Conservation (phyloP, 1,284 basidiomycete species). For the Apiotrichum domesticum region DNA sequence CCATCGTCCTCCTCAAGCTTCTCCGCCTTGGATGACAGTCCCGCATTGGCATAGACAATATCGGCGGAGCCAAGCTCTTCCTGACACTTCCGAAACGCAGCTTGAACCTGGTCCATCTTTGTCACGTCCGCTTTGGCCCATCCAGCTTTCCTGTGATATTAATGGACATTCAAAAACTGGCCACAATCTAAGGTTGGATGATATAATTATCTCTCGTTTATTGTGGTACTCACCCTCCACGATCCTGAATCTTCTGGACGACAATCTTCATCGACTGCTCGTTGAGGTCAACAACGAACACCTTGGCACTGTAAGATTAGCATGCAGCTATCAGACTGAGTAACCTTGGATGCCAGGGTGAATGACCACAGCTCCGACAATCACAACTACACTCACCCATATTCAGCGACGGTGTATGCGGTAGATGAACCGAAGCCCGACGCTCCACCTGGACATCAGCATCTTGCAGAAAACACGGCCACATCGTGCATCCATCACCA, state of each 20-base stretch:
- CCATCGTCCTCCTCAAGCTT: slow-evolving; percentile 17
- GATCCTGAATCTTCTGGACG: slow-evolving; percentile 1
- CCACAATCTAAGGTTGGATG: too few relatives aligned
- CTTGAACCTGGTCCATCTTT: slow-evolving; percentile 5
- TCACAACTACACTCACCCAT: slow-evolving; percentile 10
- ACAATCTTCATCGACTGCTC: slow-evolving; percentile 5
- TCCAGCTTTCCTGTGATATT: neutral
- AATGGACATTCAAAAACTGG: neutral
- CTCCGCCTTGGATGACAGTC: slow-evolving; percentile 13
- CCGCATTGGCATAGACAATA: slow-evolving; percentile 26
- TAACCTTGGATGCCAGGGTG: too few relatives aligned
- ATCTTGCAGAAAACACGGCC: neutral
- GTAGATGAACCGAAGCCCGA: slow-evolving; percentile 18
- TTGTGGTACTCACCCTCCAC: neutral
- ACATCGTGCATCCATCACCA: neutral
- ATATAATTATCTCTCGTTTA: too few relatives aligned
- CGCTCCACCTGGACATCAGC: slow-evolving; percentile 15
- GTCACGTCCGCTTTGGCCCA: slow-evolving; percentile 17
- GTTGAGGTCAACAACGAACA: slow-evolving; percentile 22
- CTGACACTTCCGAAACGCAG: slow-evolving; percentile 15
- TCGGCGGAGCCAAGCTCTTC: slow-evolving; percentile 19
- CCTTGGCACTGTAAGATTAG: neutral
- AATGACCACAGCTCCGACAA: too few relatives aligned
- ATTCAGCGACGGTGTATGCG: slow-evolving; percentile 8
- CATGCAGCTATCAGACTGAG: neutral